phyloP scores from a whole-genome alignment of 2,329 filamentous ascomycete genomes.

The Fusarium sp. region DNA sequence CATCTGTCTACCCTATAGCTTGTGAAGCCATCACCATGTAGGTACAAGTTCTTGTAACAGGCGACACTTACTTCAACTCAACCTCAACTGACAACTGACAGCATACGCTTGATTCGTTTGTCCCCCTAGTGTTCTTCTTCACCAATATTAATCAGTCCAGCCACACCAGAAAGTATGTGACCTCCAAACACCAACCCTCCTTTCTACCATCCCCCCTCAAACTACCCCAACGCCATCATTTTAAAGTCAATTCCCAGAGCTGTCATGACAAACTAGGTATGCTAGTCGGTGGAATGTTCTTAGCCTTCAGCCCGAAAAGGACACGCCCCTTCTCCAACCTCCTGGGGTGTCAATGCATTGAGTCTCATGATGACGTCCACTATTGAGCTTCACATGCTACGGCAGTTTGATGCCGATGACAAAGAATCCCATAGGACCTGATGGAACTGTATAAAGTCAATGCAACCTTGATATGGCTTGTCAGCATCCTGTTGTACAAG shows the following conservation, averaged over 20 bases:
- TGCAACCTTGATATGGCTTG: not conserved
- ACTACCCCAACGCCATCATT: not conserved
- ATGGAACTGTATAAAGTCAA: not conserved
- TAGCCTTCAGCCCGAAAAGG: constrained; percentile 5
- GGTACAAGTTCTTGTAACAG: not conserved
- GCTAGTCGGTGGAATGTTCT: not conserved
- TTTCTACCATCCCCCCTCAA: not conserved
- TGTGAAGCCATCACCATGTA: not conserved
- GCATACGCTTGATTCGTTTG: not conserved
- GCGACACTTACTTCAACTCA: not conserved
- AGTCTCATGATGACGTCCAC: constrained; percentile 22
- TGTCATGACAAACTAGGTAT: too few relatives aligned
- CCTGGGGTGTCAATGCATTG: constrained; percentile 4
- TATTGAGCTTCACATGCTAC: constrained; percentile 8
- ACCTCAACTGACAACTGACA: not conserved
- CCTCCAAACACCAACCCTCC: not conserved
- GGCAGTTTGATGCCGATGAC: constrained; percentile 4
- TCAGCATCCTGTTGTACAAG: not conserved
- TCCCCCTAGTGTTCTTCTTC: not conserved
- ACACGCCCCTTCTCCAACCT: constrained; percentile 8
- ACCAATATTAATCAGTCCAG: not conserved
- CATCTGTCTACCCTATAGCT: not conserved
- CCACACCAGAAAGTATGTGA: not conserved
- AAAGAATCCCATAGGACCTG: too few relatives aligned
- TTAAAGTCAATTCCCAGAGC: constrained; percentile 20